These are phyloP conservation scores for Phaeosphaeriaceae sp. DNA, from an alignment of 2,329 filamentous ascomycete genomes.

Conservation along the genomic window DNA sequence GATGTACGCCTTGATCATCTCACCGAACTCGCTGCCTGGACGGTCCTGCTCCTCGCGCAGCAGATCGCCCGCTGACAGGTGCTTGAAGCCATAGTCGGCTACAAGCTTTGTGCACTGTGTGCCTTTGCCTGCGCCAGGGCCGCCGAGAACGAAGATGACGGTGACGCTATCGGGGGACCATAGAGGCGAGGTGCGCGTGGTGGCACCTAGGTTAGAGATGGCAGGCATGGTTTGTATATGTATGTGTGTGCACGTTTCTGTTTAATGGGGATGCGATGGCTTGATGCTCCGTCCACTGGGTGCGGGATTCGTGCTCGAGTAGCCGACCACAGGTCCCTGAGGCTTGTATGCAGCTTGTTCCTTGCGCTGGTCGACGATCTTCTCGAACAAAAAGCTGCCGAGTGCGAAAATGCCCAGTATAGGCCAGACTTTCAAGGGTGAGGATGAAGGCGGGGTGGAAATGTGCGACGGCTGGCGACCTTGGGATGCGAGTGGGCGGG, in stretches of 20 bases:
- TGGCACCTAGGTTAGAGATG: constrained; percentile 47
- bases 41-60: constrained; percentile 93
- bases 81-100: constrained; percentile 85
- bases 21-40: constrained; percentile 84
- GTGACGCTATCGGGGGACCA: constrained; percentile 81
- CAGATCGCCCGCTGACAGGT: constrained; percentile 92
- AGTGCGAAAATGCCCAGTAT: constrained; percentile 56
- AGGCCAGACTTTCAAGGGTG: constrained; percentile 51
- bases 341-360: constrained; percentile 40
- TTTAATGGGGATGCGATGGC: constrained; percentile 38
- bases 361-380: constrained; percentile 54
- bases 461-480: constrained; percentile 43
- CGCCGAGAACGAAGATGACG: constrained; percentile 96
- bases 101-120: constrained; percentile 94
- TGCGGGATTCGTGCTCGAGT: constrained; percentile 30
- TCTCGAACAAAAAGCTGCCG: constrained; percentile 56
- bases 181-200: constrained; percentile 65
- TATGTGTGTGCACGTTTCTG: not conserved
- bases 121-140: constrained; percentile 93
- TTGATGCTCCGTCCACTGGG: constrained; percentile 34
- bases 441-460: constrained; percentile 46
- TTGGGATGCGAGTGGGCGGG: constrained; percentile 31
- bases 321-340: constrained; percentile 17
- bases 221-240: constrained; percentile 42
- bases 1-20: constrained; percentile 92